These are phyloP conservation scores for Plasmodium inui DNA, from an alignment of 169 alveolate species.

Conservation along the genomic window DNA sequence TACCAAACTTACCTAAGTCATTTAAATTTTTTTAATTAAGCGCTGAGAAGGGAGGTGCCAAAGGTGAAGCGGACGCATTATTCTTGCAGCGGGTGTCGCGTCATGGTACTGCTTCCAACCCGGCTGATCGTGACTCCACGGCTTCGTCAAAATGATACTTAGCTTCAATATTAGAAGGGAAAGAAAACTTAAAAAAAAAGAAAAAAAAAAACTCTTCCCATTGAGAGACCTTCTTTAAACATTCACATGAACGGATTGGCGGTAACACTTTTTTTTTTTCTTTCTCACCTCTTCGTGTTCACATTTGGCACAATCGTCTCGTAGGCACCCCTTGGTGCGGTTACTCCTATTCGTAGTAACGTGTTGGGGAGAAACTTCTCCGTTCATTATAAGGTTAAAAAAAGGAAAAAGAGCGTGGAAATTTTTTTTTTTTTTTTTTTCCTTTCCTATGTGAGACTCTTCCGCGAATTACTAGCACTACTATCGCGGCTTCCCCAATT, in stretches of 20 bases:
- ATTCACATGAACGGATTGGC: not conserved
- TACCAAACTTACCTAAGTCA: not conserved
- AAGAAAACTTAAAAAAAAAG: not conserved
- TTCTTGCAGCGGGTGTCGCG: not conserved
- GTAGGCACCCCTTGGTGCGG: not conserved
- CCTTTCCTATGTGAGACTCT: not conserved
- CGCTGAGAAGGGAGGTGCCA: not conserved
- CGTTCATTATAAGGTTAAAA: not conserved
- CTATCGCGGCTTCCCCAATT: not conserved
- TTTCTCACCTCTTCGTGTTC: not conserved
- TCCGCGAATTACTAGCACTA: not conserved
- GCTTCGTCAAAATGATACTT: not conserved
- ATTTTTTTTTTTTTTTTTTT: not conserved
- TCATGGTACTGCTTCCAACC: not conserved
- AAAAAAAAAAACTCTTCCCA: not conserved
- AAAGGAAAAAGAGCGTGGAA: not conserved
- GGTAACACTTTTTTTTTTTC: not conserved
- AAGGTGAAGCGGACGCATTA: not conserved
- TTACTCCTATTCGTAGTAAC: not conserved
- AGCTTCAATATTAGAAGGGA: not conserved
- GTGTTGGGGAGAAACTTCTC: not conserved
- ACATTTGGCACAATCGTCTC: not conserved
- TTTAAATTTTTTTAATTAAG: not conserved
- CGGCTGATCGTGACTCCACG: not conserved
- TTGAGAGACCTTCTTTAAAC: not conserved